Evolutionary conservation across 2,329 filamentous ascomycete genomes (phyloP).

Genomic region (Sarocladium kiliense): DNA sequence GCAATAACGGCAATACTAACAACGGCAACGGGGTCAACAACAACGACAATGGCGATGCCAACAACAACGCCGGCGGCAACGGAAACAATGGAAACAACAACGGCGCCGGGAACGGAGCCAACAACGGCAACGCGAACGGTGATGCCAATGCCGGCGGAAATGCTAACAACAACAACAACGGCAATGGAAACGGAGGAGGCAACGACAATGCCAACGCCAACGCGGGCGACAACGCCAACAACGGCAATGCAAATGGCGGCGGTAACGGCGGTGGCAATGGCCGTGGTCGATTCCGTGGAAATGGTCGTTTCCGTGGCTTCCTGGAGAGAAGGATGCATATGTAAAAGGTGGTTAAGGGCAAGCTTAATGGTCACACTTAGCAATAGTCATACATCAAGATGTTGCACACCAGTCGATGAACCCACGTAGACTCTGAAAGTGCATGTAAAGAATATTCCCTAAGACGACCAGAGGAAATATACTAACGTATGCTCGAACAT

Average conservation of each 20-base stretch:
- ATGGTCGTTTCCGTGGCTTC: no score
- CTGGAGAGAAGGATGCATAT: no score
- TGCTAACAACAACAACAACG: constrained; percentile 3
- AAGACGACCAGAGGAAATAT: no score
- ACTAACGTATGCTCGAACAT: no score
- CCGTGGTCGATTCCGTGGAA: background rate
- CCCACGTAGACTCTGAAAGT: no score
- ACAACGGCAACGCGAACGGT: background rate
- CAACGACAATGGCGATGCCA: background rate
- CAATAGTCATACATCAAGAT: no score
- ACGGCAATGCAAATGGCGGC: constrained; percentile 2
- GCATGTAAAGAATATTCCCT: no score
- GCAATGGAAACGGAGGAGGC: background rate
- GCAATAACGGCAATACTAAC: background rate
- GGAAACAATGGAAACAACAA: constrained; percentile 8
- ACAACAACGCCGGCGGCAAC: background rate
- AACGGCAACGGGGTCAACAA: constrained; percentile 7
- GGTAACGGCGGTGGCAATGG: constrained; percentile 1
- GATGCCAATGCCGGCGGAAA: background rate
- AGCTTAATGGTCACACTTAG: no score
- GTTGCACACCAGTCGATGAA: no score
- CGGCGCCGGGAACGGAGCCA: background rate
- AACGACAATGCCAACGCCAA: constrained; percentile 3
- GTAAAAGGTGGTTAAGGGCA: no score
- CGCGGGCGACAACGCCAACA: constrained; percentile 4